Conservation (phyloP, 805 yeast species). For the Metschnikowia colocasiae region DNA sequence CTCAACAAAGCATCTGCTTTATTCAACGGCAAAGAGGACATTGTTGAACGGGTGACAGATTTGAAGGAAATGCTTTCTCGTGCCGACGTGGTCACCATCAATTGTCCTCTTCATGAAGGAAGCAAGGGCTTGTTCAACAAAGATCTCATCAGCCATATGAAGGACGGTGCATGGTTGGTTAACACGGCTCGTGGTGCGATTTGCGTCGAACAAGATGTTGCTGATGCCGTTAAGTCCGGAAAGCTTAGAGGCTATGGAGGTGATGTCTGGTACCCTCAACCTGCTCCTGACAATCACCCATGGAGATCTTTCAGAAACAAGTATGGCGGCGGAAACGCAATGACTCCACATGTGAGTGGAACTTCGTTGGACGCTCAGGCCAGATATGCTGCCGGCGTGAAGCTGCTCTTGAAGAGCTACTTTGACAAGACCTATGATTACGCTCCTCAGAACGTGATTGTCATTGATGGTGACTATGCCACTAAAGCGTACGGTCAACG, state of each 20-base stretch:
- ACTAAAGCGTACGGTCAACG: conserved; percentile 67
- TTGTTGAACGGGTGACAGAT: conserved; percentile 55
- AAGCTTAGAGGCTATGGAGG: conserved; percentile 79
- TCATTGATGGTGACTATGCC: conserved; percentile 66
- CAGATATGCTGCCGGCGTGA: conserved; percentile 68
- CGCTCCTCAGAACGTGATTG: conserved; percentile 72
- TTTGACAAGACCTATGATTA: conserved; percentile 62
- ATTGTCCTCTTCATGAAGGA: conserved; percentile 71
- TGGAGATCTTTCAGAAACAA: conserved; percentile 69
- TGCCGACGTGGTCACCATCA: conserved; percentile 72
- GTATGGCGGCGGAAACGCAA: conserved; percentile 67
- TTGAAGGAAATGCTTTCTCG: conserved; percentile 63
- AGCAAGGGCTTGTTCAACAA: conserved; percentile 66
- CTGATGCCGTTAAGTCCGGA: conserved; percentile 66
- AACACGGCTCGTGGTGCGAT: conserved; percentile 85
- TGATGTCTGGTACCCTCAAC: conserved; percentile 84
- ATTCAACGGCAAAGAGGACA: conserved; percentile 45
- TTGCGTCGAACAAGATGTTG: conserved; percentile 67
- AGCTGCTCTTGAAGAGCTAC: conserved; percentile 60
- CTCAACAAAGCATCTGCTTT: conserved; percentile 35
- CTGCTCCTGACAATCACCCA: conserved; percentile 73
- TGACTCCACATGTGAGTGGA: conserved; percentile 82
- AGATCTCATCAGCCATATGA: conserved; percentile 62
- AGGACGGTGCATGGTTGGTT: conserved; percentile 68
- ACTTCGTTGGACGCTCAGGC: conserved; percentile 77